Evolutionary conservation across 345 rosid genomes (phyloP), one percentile per base, ranked within the genome.

Genomic region (Orychophragmus violaceus): DNA sequence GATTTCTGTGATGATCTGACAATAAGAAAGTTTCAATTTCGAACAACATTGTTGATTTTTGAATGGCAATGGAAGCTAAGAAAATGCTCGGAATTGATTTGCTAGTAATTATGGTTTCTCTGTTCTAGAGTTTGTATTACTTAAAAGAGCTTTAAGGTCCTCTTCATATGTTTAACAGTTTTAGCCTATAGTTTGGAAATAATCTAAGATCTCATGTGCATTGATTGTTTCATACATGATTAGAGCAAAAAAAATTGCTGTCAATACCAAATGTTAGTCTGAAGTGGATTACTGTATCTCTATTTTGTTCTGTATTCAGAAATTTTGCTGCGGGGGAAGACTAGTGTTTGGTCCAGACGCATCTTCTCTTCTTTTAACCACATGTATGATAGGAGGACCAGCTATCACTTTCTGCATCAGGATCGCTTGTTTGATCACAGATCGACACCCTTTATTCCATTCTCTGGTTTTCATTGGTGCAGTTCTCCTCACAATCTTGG

Each of bases 291-390:
- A n/a, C n/a, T n/a, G n/a, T n/a, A n/a, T 14, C 5, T 14, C 14
- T 32, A 19, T 45, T 12, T 45, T 46, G 21, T 46, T 55, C 0
- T 39, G 68, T 59, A 17, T n/a, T 79, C 86, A 93, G 98, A 88
- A 72, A 78, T 93, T 93, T 64, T 77, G 71, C 39, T 88, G 84
- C n/a, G 81, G 89, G 23, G 97, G 98, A 59, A 85, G 96, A 71
- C 72, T 93, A 62, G 78, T 88, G 45, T 85, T 86, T 64, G 98
- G 97, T 67, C 97, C 97, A 27, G 97, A 93, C 51, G 86, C 77
- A 3, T 82, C 92, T 8, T 93, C 98, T 0, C 41, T 93, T 69
- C 77, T 78, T 53, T 82, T 93, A 7, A 79, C 96, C 0, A 66
- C 63, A 8, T 57, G 79, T 30, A 85, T 93, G 62, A 78, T 93